phyloP scores from a whole-genome alignment of 768 basidiomycete genomes.

The Clavaria fumosa region DNA sequence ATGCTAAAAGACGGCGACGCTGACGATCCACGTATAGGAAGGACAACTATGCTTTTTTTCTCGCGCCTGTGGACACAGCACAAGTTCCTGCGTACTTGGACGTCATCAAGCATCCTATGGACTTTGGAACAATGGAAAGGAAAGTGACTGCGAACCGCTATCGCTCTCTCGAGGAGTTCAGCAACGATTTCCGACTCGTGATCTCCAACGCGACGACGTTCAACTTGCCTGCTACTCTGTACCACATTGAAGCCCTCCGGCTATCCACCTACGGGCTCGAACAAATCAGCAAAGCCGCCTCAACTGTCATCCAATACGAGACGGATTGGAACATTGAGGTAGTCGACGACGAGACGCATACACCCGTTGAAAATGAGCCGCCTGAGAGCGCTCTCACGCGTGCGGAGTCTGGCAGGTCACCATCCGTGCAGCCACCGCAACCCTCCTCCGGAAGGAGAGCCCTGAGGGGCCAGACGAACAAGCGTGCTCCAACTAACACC shows the following conservation, averaged over 20 bases:
- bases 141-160: slow-evolving; percentile 71
- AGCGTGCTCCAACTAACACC: too few species aligned
- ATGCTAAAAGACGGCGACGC: slow-evolving; percentile 7
- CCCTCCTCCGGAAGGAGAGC: slow-evolving; percentile 21
- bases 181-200: slow-evolving; percentile 55
- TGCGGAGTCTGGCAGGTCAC: slow-evolving; percentile 25
- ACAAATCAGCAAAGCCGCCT: slow-evolving; percentile 53
- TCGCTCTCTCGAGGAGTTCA: slow-evolving; percentile 65
- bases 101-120: slow-evolving; percentile 79
- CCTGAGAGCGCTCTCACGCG: background rate
- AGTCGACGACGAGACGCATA: slow-evolving; percentile 41
- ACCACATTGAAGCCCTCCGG: slow-evolving; percentile 56
- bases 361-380: slow-evolving; percentile 32
- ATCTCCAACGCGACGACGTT: slow-evolving; percentile 61
- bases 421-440: slow-evolving; percentile 25
- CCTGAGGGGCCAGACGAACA: slow-evolving; percentile 41
- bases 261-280: slow-evolving; percentile 59
- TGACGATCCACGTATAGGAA: slow-evolving; percentile 41
- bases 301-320: slow-evolving; percentile 68
- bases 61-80: slow-evolving; percentile 45
- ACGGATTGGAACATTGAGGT: slow-evolving; percentile 75
- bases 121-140: slow-evolving; percentile 70
- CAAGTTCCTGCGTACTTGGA: slow-evolving; percentile 49
- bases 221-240: slow-evolving; percentile 62
- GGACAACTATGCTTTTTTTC: slow-evolving; percentile 77